Evolutionary conservation across 225 moss, liverwort and hornwort genomes (phyloP), one percentile per base, ranked within the genome.

Genomic region (Rhytidiadelphus loreus): DNA sequence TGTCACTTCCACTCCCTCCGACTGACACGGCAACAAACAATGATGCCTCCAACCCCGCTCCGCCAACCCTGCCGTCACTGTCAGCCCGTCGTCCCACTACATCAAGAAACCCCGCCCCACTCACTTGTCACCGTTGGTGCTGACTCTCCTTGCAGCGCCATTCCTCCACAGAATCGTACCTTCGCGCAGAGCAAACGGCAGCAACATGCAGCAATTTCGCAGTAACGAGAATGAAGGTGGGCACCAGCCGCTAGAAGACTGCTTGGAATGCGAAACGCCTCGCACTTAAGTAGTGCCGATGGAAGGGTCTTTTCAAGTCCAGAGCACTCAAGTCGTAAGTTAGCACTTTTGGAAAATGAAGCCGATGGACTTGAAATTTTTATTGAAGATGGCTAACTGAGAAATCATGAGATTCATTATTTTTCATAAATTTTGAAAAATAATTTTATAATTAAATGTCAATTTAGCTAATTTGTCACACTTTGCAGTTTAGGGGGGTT

Each of bases 1-100:
- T 94, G 94, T 94, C 94, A 92, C 94, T 69, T 85, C 92, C 88
- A 88, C 86, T 85, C 43, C 89, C 90, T 80, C 44, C 53, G 89
- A 55, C 86, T 68, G 88, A 88, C 88, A 82, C 77, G 64, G 76
- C 58, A 35, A 44, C 50, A 61, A 83, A 46, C 75, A 44, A 79
- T 56, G 63, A 86, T 86, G 44, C 73, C 58, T 50, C 80, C 29
- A 32, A 35, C 82, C 86, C 39, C 48, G 24, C 59, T 72, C 70
- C 30, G 28, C 84, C 84, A 58, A 13, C 68, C 52, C 52, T 77
- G 77, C 87, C 80, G 86, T 79, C 86, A 63, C 79, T 44, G 85
- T 80, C 88, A 56, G 55, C 52, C 24, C 57, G 3, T 83, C 60
- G 41, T 75, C 66, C 84, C 72, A 59, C 75, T 57, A 66, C 63